Percentiles rank a stretch among this genome's conserved stretches.
Evolutionary conservation across 2,329 filamentous ascomycete species (phyloP).

Genomic region (Cordyceps pruinosa): DNA sequence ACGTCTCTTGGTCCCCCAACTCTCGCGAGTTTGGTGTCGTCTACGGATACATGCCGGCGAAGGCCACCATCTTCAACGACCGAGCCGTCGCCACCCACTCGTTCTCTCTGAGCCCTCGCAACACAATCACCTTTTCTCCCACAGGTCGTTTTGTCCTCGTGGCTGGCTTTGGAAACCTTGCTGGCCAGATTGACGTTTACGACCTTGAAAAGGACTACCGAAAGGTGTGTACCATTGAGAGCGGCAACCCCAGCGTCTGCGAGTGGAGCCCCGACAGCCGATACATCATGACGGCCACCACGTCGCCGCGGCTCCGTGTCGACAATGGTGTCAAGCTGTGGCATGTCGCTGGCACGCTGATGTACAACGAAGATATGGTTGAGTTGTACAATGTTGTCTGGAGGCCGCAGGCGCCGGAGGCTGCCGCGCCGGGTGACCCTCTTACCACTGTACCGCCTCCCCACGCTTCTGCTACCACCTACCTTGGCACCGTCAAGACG

Average conservation of each 20-base stretch:
- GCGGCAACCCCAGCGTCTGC: slow-evolving; percentile 91
- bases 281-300: slow-evolving; percentile 96
- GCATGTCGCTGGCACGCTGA: slow-evolving; percentile 80
- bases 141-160: slow-evolving; percentile 89
- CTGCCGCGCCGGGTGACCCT: slow-evolving; percentile 59
- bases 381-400: slow-evolving; percentile 89
- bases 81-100: slow-evolving; percentile 75
- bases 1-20: slow-evolving; percentile 97
- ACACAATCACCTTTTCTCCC: slow-evolving; percentile 92
- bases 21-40: slow-evolving; percentile 96
- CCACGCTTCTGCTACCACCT: slow-evolving; percentile 75
- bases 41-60: slow-evolving; percentile 98
- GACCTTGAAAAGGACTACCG: slow-evolving; percentile 89
- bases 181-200: slow-evolving; percentile 96
- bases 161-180: slow-evolving; percentile 94
- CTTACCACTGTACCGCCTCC: slow-evolving; percentile 67
- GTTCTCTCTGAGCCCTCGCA: slow-evolving; percentile 81
- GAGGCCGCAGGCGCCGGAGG: slow-evolving; percentile 65
- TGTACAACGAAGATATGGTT: slow-evolving; percentile 93
- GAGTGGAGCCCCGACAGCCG: slow-evolving; percentile 95
- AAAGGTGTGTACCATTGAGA: slow-evolving; percentile 91
- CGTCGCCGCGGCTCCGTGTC: slow-evolving; percentile 86
- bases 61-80: slow-evolving; percentile 95
- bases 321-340: slow-evolving; percentile 95
- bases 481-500: slow-evolving; percentile 81